A percentile compares a stretch with the other conserved stretches of the same genome.
Evolutionary conservation across 2,329 filamentous ascomycete species (phyloP).

Genomic region (Hypoxylon sp.): DNA sequence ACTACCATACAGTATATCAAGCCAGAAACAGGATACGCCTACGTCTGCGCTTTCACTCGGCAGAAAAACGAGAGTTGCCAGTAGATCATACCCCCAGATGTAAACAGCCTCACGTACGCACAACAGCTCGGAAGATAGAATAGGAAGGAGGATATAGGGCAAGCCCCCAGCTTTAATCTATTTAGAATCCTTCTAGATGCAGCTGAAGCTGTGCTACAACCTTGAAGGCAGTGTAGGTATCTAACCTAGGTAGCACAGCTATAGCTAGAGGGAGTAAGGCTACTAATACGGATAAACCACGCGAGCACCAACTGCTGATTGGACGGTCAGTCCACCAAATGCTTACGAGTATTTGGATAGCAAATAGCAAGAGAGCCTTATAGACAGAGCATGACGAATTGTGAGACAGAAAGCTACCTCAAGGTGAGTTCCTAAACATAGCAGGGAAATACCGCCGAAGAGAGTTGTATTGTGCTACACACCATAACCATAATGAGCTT

Average conservation of each 20-base stretch:
- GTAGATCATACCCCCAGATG: background rate
- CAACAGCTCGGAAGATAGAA: background rate
- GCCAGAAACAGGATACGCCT: background rate
- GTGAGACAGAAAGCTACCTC: no score
- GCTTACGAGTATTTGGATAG: no score
- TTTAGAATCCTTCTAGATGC: background rate
- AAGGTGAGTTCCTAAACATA: background rate
- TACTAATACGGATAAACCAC: background rate
- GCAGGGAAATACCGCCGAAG: background rate
- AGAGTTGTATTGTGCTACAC: background rate
- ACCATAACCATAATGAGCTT: background rate
- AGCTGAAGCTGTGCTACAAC: background rate
- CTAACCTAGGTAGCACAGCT: background rate
- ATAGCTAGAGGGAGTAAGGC: background rate
- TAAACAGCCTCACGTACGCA: background rate
- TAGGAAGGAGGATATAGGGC: background rate
- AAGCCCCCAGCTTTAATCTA: background rate
- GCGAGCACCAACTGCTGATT: background rate
- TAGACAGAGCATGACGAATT: no score
- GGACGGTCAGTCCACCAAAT: background rate
- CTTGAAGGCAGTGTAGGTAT: no score
- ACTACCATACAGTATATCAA: background rate
- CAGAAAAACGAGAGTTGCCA: background rate
- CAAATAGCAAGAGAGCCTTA: no score
- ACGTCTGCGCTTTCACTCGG: background rate